phyloP scores from a whole-genome alignment of 768 basidiomycete genomes.

The Lactarius trivialis region DNA sequence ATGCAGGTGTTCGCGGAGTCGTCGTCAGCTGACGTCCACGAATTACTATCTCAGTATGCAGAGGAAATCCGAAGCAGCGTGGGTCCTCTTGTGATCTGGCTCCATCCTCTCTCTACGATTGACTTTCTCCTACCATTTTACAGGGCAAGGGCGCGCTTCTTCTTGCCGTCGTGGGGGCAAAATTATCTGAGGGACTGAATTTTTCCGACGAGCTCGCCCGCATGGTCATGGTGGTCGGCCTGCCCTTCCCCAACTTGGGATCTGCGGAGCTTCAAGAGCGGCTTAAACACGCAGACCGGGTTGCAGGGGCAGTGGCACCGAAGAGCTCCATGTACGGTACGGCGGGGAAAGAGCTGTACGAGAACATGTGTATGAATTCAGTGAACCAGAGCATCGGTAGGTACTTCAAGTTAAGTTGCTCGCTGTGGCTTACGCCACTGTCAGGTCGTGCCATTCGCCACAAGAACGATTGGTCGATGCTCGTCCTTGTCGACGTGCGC shows the following conservation, averaged over 20 bases:
- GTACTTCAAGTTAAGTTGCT: slow-evolving; percentile 26
- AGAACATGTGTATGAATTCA: slow-evolving; percentile 87
- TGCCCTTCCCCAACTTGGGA: slow-evolving; percentile 90
- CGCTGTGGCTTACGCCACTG: not conserved
- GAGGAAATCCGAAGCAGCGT: slow-evolving; percentile 16
- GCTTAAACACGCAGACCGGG: slow-evolving; percentile 75
- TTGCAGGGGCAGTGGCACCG: slow-evolving; percentile 50
- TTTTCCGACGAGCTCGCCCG: slow-evolving; percentile 55
- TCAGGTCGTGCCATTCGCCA: slow-evolving; percentile 91
- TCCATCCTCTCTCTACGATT: not conserved
- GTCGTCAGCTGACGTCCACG: slow-evolving; percentile 15
- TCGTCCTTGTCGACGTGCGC: slow-evolving; percentile 81
- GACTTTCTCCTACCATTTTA: not conserved
- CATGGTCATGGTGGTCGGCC: slow-evolving; percentile 78
- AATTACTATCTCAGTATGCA: slow-evolving; percentile 12
- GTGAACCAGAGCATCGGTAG: slow-evolving; percentile 96
- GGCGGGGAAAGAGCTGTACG: slow-evolving; percentile 74
- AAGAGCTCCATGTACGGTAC: slow-evolving; percentile 23
- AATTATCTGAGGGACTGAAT: slow-evolving; percentile 87
- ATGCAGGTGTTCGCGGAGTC: slow-evolving; percentile 18
- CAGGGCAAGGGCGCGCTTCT: slow-evolving; percentile 61
- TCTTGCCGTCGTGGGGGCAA: slow-evolving; percentile 93
- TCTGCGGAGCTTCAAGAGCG: slow-evolving; percentile 88
- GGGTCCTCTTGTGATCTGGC: not conserved
- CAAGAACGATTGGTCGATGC: slow-evolving; percentile 82